phyloP scores from a whole-genome alignment of 306 rosid genomes.

The Cucumis sativus region Cucumber_9930_V3 NC_026660.2:20148001-20148500 shows the following conservation, averaged over 20 bases:
- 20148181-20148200: neutral
- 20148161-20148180: neutral
- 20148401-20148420: neutral
- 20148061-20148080: too few relatives aligned
- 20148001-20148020: too few relatives aligned
- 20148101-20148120: neutral
- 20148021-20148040: too few relatives aligned
- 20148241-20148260: neutral
- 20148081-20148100: too few relatives aligned
- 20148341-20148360: neutral
- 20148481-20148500: neutral
- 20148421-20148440: neutral
- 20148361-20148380: neutral
- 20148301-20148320: neutral
- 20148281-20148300: neutral
- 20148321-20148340: constrained; percentile 2
- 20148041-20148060: too few relatives aligned
- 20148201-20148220: neutral
- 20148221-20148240: neutral
- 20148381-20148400: neutral
- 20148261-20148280: neutral
- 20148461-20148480: neutral
- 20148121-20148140: neutral
- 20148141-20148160: neutral
- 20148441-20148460: neutral